Evolutionary conservation across 2,329 filamentous ascomycete genomes (phyloP).

Genomic region (Aspergillus ustus): DNA sequence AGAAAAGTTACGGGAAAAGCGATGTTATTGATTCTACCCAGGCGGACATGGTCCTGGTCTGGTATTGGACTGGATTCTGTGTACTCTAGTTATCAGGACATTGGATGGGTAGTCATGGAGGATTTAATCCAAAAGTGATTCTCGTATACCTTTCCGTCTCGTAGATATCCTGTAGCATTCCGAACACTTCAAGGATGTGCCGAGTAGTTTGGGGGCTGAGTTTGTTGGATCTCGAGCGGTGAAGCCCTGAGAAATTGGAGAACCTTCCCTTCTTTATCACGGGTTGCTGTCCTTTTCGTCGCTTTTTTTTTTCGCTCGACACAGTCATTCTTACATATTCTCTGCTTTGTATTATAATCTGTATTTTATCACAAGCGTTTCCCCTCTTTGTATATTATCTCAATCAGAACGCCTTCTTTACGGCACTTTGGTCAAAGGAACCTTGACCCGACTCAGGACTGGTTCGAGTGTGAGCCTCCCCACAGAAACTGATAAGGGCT

Average conservation of each 20-base stretch:
- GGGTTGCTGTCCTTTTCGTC: not conserved
- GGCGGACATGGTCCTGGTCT: conserved; percentile 16
- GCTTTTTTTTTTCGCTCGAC: not conserved
- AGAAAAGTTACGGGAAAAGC: conserved; percentile 26
- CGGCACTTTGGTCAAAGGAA: conserved; percentile 14
- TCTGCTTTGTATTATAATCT: not conserved
- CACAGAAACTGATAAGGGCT: conserved; percentile 16
- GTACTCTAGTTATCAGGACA: conserved; percentile 35
- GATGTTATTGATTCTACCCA: conserved; percentile 21
- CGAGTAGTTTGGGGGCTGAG: not conserved
- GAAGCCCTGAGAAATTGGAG: not conserved
- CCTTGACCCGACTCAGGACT: not conserved
- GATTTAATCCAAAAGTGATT: conserved; percentile 24
- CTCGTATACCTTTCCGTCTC: conserved; percentile 8
- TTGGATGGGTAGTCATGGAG: conserved; percentile 21
- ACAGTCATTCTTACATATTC: not conserved
- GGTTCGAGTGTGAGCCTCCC: not conserved
- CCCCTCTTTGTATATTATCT: not conserved
- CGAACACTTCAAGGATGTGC: too few species aligned
- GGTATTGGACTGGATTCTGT: conserved; percentile 29
- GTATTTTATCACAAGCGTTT: not conserved
- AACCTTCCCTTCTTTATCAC: not conserved
- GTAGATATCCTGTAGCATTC: too few species aligned
- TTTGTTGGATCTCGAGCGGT: not conserved
- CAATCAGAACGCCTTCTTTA: not conserved